Base-by-base conservation (phyloP, 306 rosid genomes). In the Potentilla sterilis region DNA sequence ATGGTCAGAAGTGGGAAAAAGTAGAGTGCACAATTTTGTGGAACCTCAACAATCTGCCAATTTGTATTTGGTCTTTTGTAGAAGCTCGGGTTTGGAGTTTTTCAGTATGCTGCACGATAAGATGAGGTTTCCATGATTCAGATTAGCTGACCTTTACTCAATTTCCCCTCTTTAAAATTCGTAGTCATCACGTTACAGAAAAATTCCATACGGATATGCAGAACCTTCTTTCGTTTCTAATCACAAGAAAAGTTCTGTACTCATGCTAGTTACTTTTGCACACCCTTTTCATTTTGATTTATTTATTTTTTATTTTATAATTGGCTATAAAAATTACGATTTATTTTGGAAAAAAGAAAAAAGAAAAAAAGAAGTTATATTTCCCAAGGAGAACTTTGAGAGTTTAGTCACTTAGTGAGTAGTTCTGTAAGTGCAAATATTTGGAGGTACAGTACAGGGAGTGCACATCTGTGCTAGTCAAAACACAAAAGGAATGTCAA, bases 11-110 rank as follows among this genome's bases (percentile, higher is more conserved):
- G 64, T 2, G 57, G 70, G 66, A 67, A 57, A 9, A 9, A 28
- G 61, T 11, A 35, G 28, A 28, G 78, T 57, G 62, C 43, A 43
- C 5, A 73, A 38, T 47, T 70, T 77, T 77, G 51, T 32, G 74
- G 74, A 47, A 32, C 75, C 47, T 10, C 47, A 10, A 38, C 62
- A 51, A 9, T 70, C 61, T 47, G 61, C 61, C 59, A 47, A 4
- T 2, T 7, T 69, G 73, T 41, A 46, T 44, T 10, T 48, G 44
- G 28, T 32, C 38, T 70, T 49, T 35, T 70, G 61, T 48, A 70
- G 74, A 12, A 6, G 61, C 57, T 61, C 13, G 61, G 61, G 43
- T 19, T 32, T 48, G 43, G 43, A 32, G 13, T 4, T 4, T 37
- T 22, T 54, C 40, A 37, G 4, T 55, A 21, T 40, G 76, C 66